Evolutionary conservation across 176 grass and related monocot genomes (phyloP), one percentile per base, ranked within the genome.

Genomic region (Ensete ventricosum): DNA sequence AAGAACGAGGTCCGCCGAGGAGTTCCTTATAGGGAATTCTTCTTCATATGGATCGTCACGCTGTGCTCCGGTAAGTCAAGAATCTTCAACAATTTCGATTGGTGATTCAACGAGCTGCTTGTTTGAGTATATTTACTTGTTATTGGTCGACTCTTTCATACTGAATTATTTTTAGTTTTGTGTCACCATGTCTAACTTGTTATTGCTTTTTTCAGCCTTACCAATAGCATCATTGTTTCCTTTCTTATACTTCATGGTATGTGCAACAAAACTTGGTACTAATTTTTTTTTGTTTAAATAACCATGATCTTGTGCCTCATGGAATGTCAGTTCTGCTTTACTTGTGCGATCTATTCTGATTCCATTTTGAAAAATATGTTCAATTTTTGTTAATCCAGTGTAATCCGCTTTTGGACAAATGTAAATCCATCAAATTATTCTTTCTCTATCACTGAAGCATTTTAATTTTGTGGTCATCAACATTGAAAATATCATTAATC

Each of bases 161-260:
- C 4, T 43, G 34, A 43, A 43, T 43, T 43, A 43, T 43, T 43
- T 43, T 43, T 43, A 5, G 34, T 43, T 43, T 43, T 43, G 34
- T 43, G 34, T 43, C 34, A 83, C 7, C 9, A 14, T 52, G 76
- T 48, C 65, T 14, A 70, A 20, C 11, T 52, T 9, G 68, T 20
- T 72, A 2, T 90, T 65, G 9, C 21, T 84, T 8, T 52, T 85
- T 91, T 49, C 89, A 91, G 89, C 85, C 25, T 69, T 91, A 60
- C 89, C 85, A 5, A 81, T 85, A 73, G 83, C 85, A 63, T 88
- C 85, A 23, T 23, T 88, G 50, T 85, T 83, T 71, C 89, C 89
- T 11, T 91, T 81, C 72, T 76, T 91, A 10, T 91, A 91, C 79
- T 91, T 91, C 81, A 88, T 91, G 89, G 89, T 91, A 88, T 22